Evolutionary conservation across 495 filamentous ascomycete species (phyloP), one percentile per base, ranked within the genome.

Genomic region (Cercophora sp.): DNA sequence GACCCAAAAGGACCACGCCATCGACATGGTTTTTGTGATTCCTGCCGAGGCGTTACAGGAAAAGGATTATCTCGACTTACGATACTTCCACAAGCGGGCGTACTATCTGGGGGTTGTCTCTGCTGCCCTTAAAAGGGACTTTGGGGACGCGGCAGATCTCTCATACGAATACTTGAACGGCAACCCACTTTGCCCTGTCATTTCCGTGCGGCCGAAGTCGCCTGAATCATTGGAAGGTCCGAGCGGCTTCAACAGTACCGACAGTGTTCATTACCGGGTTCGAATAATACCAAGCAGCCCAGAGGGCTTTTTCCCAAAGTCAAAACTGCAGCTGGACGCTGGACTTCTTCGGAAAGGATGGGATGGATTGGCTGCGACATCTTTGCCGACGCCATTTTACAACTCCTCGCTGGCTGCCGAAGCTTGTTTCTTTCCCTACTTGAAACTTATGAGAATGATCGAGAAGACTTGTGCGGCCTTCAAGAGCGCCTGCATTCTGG

Each of bases 11-110:
- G 63, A 65, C 16, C 69, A 85, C 27, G 72, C 74, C 1, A 76
- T 96, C 42, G 93, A 98, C 71, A 71, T 98, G 75, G 83, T 88
- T 15, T 81, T 96, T 5, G 85, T 82, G 9, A 93, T 98, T 82
- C 91, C 94, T 13, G 64, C 66, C 37, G 70, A 79, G 2, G 72
- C 96, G 2, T 89, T 97, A 55, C 88, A 96, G 62, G 87, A 91
- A 45, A 97, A 98, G 66, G 93, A 98, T 69, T 96, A 91, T 65
- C 75, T 91, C 39, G 89, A 97, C 61, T 79, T 91, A 70, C 80
- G 93, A 54, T 98, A 92, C 67, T 96, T 97, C 61, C 85, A 96
- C 69, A 96, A 96, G 65, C 73, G 92, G 49, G 89, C 93, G 4
- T 97, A 90, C 61, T 97, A 95, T 56, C 69, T 98, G 23, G 88